Base-by-base conservation (phyloP, 164 flowering plant species). In the Macadamia tetraphylla region DNA sequence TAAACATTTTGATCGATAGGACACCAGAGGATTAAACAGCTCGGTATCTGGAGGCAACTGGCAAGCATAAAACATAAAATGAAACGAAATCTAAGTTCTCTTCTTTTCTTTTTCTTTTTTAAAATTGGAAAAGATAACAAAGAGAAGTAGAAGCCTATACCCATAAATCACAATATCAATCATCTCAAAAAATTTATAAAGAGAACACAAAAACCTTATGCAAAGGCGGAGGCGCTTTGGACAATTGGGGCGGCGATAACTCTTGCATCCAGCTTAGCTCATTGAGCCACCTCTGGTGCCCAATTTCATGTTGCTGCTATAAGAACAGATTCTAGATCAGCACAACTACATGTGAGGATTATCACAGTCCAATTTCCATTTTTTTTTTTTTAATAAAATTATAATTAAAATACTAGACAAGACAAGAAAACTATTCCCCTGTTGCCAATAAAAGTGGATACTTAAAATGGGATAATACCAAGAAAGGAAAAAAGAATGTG, bases 161-260 rank as follows among this genome's bases (percentile, higher is more conserved):
- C 6, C 58, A 12, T 13, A 67, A 17, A 51, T 8, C 6, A 57
- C 46, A 61, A 72, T 29, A 65, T 62, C 48, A 17, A 53, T 43
- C 15, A 32, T 35, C 48, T 18, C 53, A 44, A 52, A 64, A n/a
- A 42, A 48, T 40, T 32, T 15, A 32, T 15, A 9, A 63, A 14
- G 44, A 58, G 66, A 78, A 66, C 17, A 70, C 23, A 31, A 60
- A 77, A 80, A 92, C 95, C 95, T 92, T 87, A 72, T 68, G 81
- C 29, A 83, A 73, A 57, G 87, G 71, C 2, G 75, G 65, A 57
- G 86, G 89, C 67, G 76, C 71, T 77, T 85, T 81, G 6, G 81
- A 75, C 52, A 84, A 62, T 62, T 80, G 86, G 29, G 83, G 87
- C 6, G 79, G 81, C 35, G 81, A 65, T 30, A 68, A 48, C 62